Evolutionary conservation across 768 basidiomycete genomes (phyloP).

Genomic region (Hypholoma fasciculare): DNA sequence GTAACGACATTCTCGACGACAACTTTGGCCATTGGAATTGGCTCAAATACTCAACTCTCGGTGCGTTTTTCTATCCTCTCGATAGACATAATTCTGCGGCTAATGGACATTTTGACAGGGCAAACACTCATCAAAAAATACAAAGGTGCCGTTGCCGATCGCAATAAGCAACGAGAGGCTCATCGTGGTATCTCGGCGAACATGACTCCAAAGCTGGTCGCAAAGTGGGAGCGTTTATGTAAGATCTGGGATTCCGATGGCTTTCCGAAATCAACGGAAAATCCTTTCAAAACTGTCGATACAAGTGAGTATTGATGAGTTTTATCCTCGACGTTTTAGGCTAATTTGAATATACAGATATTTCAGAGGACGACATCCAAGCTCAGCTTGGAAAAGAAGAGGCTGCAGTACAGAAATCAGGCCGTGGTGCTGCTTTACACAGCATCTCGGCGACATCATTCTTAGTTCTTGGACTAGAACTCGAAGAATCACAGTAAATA

Average conservation of each 20-base stretch:
- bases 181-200: slow-evolving; percentile 4
- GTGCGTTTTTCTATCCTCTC: too few relatives aligned
- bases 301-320: too few relatives aligned
- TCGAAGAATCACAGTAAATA: slow-evolving; percentile 8
- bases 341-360: too few relatives aligned
- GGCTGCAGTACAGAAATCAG: background rate
- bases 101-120: too few relatives aligned
- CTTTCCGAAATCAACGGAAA: background rate
- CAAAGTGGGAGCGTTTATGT: background rate
- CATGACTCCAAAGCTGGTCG: background rate
- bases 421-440: background rate
- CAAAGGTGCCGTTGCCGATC: background rate
- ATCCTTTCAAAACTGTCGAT: background rate
- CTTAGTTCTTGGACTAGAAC: background rate
- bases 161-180: slow-evolving; percentile 11
- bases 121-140: background rate
- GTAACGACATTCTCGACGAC: slow-evolving; percentile 7
- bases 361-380: background rate
- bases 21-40: slow-evolving; percentile 23
- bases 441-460: background rate
- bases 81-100: too few relatives aligned
- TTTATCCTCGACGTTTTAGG: too few relatives aligned
- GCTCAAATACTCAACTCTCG: slow-evolving; percentile 16
- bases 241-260: slow-evolving; percentile 1
- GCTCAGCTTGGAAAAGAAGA: background rate